phyloP scores from a whole-genome alignment of 164 flowering plant genomes.

The Macadamia integrifolia region DNA sequence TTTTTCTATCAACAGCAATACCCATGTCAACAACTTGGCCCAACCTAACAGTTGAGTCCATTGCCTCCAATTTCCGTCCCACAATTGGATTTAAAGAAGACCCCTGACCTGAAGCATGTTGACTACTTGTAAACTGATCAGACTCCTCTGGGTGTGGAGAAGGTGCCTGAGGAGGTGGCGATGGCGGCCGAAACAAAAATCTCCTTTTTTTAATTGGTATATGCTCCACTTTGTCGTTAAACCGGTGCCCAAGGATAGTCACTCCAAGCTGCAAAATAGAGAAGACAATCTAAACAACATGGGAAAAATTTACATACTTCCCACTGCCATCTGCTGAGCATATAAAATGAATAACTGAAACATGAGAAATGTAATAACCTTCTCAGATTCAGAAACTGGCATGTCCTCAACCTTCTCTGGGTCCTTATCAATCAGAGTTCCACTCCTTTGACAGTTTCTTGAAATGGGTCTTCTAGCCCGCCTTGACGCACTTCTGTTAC shows the following conservation, averaged over 20 bases:
- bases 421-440: slow-evolving; percentile 17
- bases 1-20: slow-evolving; percentile 9
- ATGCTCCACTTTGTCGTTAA: slow-evolving; percentile 43
- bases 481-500: slow-evolving; percentile 26
- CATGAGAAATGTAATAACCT: slow-evolving; percentile 33
- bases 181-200: slow-evolving; percentile 34
- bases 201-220: slow-evolving; percentile 76
- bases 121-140: slow-evolving; percentile 11
- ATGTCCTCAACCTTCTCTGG: slow-evolving; percentile 26
- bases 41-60: slow-evolving; percentile 5
- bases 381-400: slow-evolving; percentile 58
- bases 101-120: slow-evolving; percentile 11
- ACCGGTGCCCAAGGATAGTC: slow-evolving; percentile 40
- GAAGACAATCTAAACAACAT: not conserved
- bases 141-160: slow-evolving; percentile 20
- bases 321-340: not conserved
- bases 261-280: slow-evolving; percentile 47
- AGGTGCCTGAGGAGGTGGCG: slow-evolving; percentile 32
- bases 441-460: slow-evolving; percentile 17
- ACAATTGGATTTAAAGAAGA: slow-evolving; percentile 8
- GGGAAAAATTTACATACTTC: not conserved
- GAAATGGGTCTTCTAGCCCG: slow-evolving; percentile 21
- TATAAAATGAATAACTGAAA: not conserved
- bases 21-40: slow-evolving; percentile 8
- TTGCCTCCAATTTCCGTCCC: not conserved